A percentile compares a stretch with the other conserved stretches of the same genome.
phyloP scores from a whole-genome alignment of 257 asterid genomes.

The Euphrasia confusa region DNA sequence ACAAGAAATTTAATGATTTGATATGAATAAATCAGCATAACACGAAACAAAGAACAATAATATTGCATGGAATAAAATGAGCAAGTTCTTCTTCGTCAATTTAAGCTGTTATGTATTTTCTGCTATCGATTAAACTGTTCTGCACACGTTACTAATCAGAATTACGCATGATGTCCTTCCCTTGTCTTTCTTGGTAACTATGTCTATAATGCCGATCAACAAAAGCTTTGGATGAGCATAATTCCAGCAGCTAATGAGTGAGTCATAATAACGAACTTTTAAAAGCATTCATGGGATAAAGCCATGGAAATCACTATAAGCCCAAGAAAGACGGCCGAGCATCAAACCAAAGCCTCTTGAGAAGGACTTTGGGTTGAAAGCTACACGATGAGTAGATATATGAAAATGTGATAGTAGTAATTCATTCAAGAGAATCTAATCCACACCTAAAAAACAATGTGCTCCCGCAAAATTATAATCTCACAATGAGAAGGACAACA shows the following conservation, averaged over 20 bases:
- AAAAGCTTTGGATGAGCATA: background rate
- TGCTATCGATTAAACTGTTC: background rate
- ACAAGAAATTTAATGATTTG: background rate
- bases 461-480: too few relatives aligned
- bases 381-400: too few relatives aligned
- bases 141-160: background rate
- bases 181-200: background rate
- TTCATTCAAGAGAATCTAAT: too few relatives aligned
- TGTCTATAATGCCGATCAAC: background rate
- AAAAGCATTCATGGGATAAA: background rate
- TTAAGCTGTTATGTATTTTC: too few relatives aligned
- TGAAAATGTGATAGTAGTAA: too few relatives aligned
- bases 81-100: background rate
- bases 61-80: background rate
- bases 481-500: too few relatives aligned
- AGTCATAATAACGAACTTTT: background rate
- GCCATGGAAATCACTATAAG: background rate
- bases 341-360: slow-evolving; percentile 27
- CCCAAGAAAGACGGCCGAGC: background rate
- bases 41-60: background rate
- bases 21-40: background rate
- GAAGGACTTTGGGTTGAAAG: background rate
- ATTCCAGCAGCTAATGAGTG: background rate
- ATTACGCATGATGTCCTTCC: background rate
- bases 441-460: too few relatives aligned